Conservation (phyloP, 2,329 filamentous ascomycete genomes). For the Microdochium bolleyi region DNA sequence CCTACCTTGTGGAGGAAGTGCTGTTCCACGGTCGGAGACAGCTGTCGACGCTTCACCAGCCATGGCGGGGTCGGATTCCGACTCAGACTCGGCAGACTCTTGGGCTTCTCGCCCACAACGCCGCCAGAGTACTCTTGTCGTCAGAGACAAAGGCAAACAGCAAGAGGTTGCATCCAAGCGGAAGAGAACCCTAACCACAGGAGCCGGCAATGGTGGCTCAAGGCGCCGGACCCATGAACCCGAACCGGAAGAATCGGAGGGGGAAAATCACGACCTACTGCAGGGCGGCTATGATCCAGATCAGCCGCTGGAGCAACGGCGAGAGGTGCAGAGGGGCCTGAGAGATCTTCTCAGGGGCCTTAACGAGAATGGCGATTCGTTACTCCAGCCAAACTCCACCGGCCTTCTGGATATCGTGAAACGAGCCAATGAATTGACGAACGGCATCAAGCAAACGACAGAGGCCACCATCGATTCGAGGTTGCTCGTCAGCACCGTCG, state of each 20-base stretch:
- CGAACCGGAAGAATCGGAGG: constrained; percentile 16
- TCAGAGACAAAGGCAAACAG: constrained; percentile 19
- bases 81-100: neutral
- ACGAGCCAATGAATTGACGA: constrained; percentile 57
- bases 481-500: constrained; percentile 73
- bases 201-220: constrained; percentile 13
- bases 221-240: constrained; percentile 20
- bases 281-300: constrained; percentile 64
- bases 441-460: constrained; percentile 73
- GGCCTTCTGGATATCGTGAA: constrained; percentile 59
- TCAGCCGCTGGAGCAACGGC: constrained; percentile 67
- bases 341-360: constrained; percentile 55
- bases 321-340: constrained; percentile 60
- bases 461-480: constrained; percentile 88
- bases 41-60: neutral
- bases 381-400: constrained; percentile 55
- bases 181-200: constrained; percentile 19
- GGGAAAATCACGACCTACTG: constrained; percentile 18
- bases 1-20: no score
- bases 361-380: constrained; percentile 64
- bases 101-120: constrained; percentile 3
- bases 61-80: neutral
- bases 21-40: neutral
- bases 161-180: constrained; percentile 16
- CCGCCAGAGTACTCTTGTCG: constrained; percentile 14